Conservation (phyloP, 23 red algal species). For the Chondrus crispus region DNA sequence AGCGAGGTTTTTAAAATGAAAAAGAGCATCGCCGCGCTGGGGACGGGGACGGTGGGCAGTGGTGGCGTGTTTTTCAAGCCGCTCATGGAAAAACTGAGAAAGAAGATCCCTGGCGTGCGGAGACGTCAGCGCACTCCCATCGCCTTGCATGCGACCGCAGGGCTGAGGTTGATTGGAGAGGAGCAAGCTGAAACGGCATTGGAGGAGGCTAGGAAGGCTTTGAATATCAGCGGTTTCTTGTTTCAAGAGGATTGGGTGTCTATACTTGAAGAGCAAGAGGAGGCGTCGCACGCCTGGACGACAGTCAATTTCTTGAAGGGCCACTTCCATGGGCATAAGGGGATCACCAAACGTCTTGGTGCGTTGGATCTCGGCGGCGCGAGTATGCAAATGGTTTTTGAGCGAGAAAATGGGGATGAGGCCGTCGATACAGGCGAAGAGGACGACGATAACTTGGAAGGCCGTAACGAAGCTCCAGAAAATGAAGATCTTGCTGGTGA, state of each 20-base stretch:
- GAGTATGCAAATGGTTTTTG: constrained; percentile 62
- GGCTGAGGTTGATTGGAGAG: constrained; percentile 64
- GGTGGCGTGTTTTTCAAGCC: constrained; percentile 50
- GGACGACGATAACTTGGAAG: not conserved
- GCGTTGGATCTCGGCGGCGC: constrained; percentile 73
- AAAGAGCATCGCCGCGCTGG: constrained; percentile 15
- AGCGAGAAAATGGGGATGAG: constrained; percentile 6
- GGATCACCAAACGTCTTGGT: constrained; percentile 15
- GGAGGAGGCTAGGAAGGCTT: constrained; percentile 31
- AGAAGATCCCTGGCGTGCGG: constrained; percentile 49
- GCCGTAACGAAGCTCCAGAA: not conserved
- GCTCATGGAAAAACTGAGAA: constrained; percentile 49
- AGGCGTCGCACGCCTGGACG: constrained; percentile 70
- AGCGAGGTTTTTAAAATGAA: constrained; percentile 21
- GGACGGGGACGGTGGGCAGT: not conserved
- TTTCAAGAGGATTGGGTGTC: constrained; percentile 48
- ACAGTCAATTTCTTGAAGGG: constrained; percentile 72
- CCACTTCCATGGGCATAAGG: not conserved
- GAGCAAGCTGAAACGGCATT: constrained; percentile 52
- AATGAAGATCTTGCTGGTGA: constrained; percentile 1
- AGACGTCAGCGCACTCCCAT: constrained; percentile 66
- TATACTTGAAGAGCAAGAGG: constrained; percentile 63
- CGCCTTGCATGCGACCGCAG: constrained; percentile 74
- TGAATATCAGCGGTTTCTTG: constrained; percentile 51
- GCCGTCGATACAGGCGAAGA: constrained; percentile 25